Evolutionary conservation across 106 monocot species (phyloP).

Genomic region (Dendrobium nobile): DNA sequence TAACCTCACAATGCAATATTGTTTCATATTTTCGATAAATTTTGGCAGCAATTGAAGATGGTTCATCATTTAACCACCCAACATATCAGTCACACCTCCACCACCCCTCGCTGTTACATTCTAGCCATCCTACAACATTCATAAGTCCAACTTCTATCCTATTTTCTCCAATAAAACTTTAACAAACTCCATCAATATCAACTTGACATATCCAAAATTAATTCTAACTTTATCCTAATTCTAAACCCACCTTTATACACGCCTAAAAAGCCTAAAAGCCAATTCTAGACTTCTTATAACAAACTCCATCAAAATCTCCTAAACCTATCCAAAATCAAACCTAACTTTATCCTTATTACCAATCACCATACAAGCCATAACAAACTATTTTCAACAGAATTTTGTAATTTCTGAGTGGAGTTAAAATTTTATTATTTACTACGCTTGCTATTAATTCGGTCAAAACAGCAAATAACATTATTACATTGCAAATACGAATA

Average conservation of each 20-base stretch:
- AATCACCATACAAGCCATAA: too few species aligned
- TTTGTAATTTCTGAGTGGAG: not conserved
- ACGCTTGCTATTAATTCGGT: not conserved
- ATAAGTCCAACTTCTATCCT: not conserved
- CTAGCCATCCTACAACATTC: not conserved
- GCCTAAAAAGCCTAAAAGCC: not conserved
- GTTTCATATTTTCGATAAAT: not conserved
- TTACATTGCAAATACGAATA: not conserved
- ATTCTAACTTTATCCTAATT: not conserved
- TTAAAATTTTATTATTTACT: not conserved
- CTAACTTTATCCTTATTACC: too few species aligned
- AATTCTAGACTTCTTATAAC: not conserved
- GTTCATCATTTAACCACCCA: not conserved
- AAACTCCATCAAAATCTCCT: too few species aligned
- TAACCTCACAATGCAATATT: not conserved
- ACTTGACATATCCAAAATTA: not conserved
- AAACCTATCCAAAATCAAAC: too few species aligned
- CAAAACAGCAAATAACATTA: not conserved
- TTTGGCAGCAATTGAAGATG: not conserved
- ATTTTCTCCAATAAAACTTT: not conserved
- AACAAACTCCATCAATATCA: not conserved
- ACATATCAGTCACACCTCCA: not conserved
- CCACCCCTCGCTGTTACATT: not conserved
- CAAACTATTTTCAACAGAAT: not conserved
- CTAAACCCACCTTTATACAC: not conserved